phyloP scores from a whole-genome alignment of 495 filamentous ascomycete species.

The Pseudomonodictys pantanalensis region DNA sequence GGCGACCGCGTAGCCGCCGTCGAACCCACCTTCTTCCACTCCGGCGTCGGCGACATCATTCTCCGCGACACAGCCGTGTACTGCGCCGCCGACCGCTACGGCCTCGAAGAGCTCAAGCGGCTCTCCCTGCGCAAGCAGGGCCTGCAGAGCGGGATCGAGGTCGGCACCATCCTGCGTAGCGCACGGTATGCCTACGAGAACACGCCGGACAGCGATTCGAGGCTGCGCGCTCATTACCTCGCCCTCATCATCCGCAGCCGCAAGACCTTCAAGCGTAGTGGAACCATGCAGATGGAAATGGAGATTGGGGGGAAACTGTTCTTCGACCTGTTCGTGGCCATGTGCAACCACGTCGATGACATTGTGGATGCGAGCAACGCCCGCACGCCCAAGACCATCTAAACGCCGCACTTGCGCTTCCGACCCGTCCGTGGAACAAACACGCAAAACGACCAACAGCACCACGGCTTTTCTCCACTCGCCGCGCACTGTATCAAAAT shows the following conservation, averaged over 20 bases:
- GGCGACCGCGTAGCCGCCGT: conserved; percentile 27
- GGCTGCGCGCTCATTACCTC: conserved; percentile 89
- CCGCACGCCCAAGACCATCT: conserved; percentile 36
- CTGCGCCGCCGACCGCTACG: conserved; percentile 81
- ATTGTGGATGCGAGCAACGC: conserved; percentile 35
- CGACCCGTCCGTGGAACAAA: not conserved
- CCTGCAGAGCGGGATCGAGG: conserved; percentile 78
- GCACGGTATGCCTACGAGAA: conserved; percentile 92
- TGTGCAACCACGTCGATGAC: conserved; percentile 81
- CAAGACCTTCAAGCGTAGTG: conserved; percentile 91
- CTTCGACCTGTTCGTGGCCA: conserved; percentile 95
- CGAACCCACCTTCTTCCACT: conserved; percentile 70
- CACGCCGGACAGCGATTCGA: conserved; percentile 85
- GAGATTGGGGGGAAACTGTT: conserved; percentile 86
- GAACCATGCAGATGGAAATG: conserved; percentile 98
- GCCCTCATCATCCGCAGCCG: conserved; percentile 90
- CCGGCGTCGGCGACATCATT: conserved; percentile 61
- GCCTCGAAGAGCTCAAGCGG: conserved; percentile 76
- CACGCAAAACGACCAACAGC: conserved; percentile 5
- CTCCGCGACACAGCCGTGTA: conserved; percentile 90
- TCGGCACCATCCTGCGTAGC: conserved; percentile 81
- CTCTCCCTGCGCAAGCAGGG: conserved; percentile 87
- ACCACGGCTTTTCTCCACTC: conserved; percentile 1
- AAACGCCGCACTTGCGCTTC: conserved; percentile 10
- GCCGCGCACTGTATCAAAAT: too few species aligned